phyloP scores from a whole-genome alignment of 2,329 filamentous ascomycete genomes.

The Penicillium sp. region DNA sequence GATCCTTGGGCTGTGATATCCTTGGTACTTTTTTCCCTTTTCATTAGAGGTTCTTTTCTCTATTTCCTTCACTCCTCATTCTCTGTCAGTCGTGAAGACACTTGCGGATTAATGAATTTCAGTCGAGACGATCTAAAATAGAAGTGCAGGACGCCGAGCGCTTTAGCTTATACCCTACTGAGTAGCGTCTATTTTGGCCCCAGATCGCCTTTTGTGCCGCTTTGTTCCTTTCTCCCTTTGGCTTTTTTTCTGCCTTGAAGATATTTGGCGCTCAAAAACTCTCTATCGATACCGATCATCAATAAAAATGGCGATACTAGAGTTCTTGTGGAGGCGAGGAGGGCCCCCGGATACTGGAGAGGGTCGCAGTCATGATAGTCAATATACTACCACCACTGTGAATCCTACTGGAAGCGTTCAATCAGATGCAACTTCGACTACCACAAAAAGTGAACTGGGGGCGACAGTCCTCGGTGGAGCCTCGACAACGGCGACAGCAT shows the following conservation, averaged over 20 bases:
- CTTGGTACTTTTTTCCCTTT: not conserved
- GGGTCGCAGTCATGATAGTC: not conserved
- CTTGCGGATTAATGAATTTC: not conserved
- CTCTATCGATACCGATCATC: not conserved
- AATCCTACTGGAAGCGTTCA: not conserved
- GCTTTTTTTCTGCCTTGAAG: not conserved
- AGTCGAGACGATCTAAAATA: not conserved
- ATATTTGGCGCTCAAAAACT: not conserved
- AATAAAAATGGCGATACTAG: not conserved
- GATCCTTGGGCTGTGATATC: not conserved
- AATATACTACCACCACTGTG: not conserved
- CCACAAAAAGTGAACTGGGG: not conserved
- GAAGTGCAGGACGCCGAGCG: not conserved
- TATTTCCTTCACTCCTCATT: not conserved
- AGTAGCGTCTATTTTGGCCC: slow-evolving; percentile 3
- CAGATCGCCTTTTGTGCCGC: not conserved
- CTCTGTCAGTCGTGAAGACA: not conserved
- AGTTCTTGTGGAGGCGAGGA: not conserved
- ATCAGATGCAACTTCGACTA: not conserved
- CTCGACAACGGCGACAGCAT: not conserved
- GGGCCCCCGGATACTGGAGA: not conserved
- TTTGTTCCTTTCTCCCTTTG: not conserved
- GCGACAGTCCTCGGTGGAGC: not conserved
- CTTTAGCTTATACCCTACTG: not conserved
- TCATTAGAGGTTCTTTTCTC: not conserved